Percentiles rank a stretch among this genome's conserved stretches.
Evolutionary conservation across 2,329 filamentous ascomycete species (phyloP).

Genomic region (Aphanoascus verrucosus): DNA sequence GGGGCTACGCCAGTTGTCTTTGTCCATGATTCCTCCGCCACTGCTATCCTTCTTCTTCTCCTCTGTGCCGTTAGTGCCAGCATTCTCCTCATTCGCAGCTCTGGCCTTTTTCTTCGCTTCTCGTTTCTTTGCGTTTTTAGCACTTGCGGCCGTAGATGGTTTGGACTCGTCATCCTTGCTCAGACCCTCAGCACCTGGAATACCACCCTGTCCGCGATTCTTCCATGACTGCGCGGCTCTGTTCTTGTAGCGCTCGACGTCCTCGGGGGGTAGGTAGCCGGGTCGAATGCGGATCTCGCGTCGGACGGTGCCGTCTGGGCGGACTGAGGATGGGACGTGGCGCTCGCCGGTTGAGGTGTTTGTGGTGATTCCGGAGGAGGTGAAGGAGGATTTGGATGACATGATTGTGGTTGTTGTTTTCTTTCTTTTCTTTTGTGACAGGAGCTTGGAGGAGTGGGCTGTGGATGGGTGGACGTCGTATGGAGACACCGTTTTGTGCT

Average conservation of each 20-base stretch:
- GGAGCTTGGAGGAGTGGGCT: too few species aligned
- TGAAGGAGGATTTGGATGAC: conserved; percentile 28
- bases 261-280: conserved; percentile 87
- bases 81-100: conserved; percentile 27
- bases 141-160: conserved; percentile 42
- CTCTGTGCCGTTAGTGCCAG: not conserved
- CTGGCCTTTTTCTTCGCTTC: conserved; percentile 56
- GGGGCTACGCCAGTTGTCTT: conserved; percentile 26
- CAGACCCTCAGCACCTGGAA: conserved; percentile 59
- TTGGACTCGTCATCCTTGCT: conserved; percentile 42
- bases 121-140: conserved; percentile 76
- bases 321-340: conserved; percentile 76
- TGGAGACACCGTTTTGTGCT: too few species aligned
- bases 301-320: conserved; percentile 80
- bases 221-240: conserved; percentile 77
- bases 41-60: not conserved
- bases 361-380: conserved; percentile 59
- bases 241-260: conserved; percentile 94
- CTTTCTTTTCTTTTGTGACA: too few species aligned
- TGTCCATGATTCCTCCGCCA: conserved; percentile 4
- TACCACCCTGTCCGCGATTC: conserved; percentile 56
- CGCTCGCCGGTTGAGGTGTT: conserved; percentile 67
- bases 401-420: not conserved
- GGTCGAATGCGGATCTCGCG: conserved; percentile 90
- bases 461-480: too few species aligned